Evolutionary conservation across 352 stramenopile genomes (phyloP).

Genomic region (Aphanomyces stellatus): DNA sequence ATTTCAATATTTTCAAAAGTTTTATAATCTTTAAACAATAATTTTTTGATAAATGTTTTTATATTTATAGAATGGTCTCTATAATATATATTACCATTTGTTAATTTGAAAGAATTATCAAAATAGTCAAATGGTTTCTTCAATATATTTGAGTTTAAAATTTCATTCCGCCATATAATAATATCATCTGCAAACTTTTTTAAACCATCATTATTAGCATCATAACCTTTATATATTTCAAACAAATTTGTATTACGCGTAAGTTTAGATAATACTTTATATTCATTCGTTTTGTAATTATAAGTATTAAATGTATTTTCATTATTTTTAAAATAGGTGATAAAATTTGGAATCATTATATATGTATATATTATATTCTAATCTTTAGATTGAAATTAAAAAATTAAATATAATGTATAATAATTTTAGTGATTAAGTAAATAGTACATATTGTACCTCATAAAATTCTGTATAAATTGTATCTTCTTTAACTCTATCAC

Average conservation of each 20-base stretch:
- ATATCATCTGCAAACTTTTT: slow-evolving; percentile 15
- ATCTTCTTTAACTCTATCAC: slow-evolving; percentile 10
- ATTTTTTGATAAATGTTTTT: slow-evolving; percentile 3
- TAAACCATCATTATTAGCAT: slow-evolving; percentile 10
- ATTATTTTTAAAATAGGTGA: slow-evolving; percentile 5
- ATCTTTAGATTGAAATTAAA: slow-evolving; percentile 19
- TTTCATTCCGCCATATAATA: slow-evolving; percentile 14
- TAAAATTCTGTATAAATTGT: slow-evolving; percentile 17
- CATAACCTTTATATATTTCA: neutral
- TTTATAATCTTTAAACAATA: neutral
- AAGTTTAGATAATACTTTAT: neutral
- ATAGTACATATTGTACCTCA: slow-evolving; percentile 11
- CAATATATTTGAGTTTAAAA: too few relatives aligned
- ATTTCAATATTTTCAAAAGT: neutral
- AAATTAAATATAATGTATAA: neutral
- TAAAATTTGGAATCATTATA: slow-evolving; percentile 16
- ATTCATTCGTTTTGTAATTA: slow-evolving; percentile 15
- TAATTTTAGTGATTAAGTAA: slow-evolving; percentile 2
- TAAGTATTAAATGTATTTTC: slow-evolving; percentile 10
- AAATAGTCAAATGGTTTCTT: neutral
- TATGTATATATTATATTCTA: slow-evolving; percentile 13
- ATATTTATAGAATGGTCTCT: neutral
- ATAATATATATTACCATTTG: neutral
- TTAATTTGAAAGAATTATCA: neutral
- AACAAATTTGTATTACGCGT: neutral